Evolutionary conservation across 2,329 filamentous ascomycete genomes (phyloP), one percentile per base, ranked within the genome.

Genomic region (Cytospora mali): DNA sequence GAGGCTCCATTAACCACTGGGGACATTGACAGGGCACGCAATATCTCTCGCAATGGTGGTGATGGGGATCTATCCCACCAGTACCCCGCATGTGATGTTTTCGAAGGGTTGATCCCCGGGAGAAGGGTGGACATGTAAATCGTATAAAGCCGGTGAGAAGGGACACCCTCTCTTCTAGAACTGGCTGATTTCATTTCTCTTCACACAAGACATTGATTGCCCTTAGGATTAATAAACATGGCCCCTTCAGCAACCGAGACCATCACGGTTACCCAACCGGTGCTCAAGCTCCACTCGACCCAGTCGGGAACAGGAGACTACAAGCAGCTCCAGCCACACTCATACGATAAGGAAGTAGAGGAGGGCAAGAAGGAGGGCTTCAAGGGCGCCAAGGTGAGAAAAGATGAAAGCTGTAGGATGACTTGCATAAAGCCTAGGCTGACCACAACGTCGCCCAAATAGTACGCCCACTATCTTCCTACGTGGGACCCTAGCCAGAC

Each of bases 401-500:
- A n/a, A 16, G 7, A 5, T 10, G 9, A 13, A 25, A 25, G n/a
- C 49, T 27, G 18, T 21, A 7, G 14, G 13, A 28, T 53, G 35
- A 28, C 14, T 48, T 29, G 14, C 14, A 33, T 31, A 27, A 29
- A n/a, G 9, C 29, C 29, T 23, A 21, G 6, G 23, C 55, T 55
- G 46, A 61, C 53, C 9, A 14, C 33, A 25, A 10, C 27, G 5
- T n/a, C 28, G 21, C 18, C n/a, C 21, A 27, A 28, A 9, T 35
- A 82, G 66, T 90, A 88, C 68, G 84, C 85, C 2, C 76, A 89
- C 69, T 91, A 91, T 72, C 80, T 89, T 18, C 86, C 87, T 5
- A 82, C 81, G 0, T 89, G 86, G 85, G 78, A 86, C 68, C 79
- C 80, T 59, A 79, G 83, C 66, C 80, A 85, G 74, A 79, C 78